phyloP scores from a whole-genome alignment of 2,329 filamentous ascomycete species.

The Cladosporium cucumerinum region DNA sequence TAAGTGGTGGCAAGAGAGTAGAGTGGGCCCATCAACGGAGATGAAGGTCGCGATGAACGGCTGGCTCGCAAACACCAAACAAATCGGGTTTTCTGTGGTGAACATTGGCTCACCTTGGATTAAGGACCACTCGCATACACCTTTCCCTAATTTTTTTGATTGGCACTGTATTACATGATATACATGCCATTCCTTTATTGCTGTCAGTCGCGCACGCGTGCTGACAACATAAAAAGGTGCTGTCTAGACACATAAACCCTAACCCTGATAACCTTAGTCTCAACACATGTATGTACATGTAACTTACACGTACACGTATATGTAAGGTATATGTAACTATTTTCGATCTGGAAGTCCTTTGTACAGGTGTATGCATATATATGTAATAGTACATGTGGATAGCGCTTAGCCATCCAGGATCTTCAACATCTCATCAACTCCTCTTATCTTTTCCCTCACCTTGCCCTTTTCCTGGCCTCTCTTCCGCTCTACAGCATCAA shows the following conservation, averaged over 20 bases:
- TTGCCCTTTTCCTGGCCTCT: slow-evolving; percentile 68
- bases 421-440: slow-evolving; percentile 57
- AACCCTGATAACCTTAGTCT: background rate
- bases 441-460: slow-evolving; percentile 65
- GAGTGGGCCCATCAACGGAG: too few species aligned
- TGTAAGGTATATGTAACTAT: too few species aligned
- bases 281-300: too few species aligned
- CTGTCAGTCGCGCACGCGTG: too few species aligned
- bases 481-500: slow-evolving; percentile 73
- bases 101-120: too few species aligned
- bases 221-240: too few species aligned
- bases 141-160: too few species aligned
- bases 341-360: background rate
- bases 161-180: too few species aligned
- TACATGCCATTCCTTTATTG: too few species aligned
- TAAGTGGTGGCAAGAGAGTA: background rate
- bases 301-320: too few species aligned
- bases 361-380: background rate
- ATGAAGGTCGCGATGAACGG: too few species aligned
- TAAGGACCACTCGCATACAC: background rate
- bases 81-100: background rate
- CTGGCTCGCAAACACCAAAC: background rate
- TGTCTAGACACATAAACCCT: background rate
- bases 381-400: background rate
- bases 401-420: slow-evolving; percentile 35